Base-by-base conservation (phyloP, 2,329 filamentous ascomycete species). In the Didymella exigua region DNA sequence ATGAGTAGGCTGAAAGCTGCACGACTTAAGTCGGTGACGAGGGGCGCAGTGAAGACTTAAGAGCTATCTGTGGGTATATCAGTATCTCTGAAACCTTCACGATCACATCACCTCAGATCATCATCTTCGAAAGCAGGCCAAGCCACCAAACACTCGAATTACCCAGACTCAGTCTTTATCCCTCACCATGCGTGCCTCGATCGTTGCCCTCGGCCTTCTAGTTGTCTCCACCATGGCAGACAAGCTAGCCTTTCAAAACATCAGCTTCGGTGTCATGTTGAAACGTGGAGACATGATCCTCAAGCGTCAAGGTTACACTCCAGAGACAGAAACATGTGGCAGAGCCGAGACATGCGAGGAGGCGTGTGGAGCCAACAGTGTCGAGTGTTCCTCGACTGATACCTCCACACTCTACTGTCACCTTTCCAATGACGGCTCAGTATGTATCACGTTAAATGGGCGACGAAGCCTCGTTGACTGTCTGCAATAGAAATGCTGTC, bases 381-480 rank as follows among this genome's bases (percentile, higher is more conserved):
- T 76, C 51, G 73, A 80, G 58, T 86, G 84, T 74, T 61, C 78
- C 26, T 82, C 82, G 21, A 71, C 68, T 45, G 81, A 84, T 60
- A 46, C 38, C 10, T 46, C 41, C 16, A 73, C 72, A 33, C 63
- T 82, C 43, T 84, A 87, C 77, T 88, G 86, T 77, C 87, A 77
- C 75, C 81, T 87, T 73, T 77, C 79, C 11, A 59, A 63, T 14
- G 75, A 73, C 26, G 76, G 78, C 54, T 81, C 87, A 27, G 49
- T 51, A 27, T 13, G 49, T 27, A 6, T 9, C 3, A 14, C 8
- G 5, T 16, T 1, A 23, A 9, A 6, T 14, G 9, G 27, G 9
- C 6, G 16, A 18, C n/a, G n/a, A 8, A 51, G 11, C 11, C 10
- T 5, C 5, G 1, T 31, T 23, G 14, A 42, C 36, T 53, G 13